phyloP scores from a whole-genome alignment of 2,329 filamentous ascomycete species.

The Apiospora phragmitis region DNA sequence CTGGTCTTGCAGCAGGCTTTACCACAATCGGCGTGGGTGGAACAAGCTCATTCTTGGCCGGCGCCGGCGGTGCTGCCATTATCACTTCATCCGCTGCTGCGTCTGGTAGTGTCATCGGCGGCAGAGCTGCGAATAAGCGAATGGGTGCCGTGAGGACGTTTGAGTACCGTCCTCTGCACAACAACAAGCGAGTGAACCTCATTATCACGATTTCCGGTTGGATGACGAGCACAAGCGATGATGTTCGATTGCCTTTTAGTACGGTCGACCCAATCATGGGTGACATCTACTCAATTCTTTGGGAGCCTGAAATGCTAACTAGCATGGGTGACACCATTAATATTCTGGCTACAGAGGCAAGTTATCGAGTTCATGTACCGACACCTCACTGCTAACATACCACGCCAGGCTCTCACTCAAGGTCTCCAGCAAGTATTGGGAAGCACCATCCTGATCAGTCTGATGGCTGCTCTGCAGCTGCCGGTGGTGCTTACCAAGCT shows the following conservation, averaged over 20 bases:
- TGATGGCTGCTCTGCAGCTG: constrained; percentile 93
- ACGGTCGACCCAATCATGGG: constrained; percentile 98
- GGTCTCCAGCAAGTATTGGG: constrained; percentile 93
- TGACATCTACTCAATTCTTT: constrained; percentile 93
- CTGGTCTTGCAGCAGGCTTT: constrained; percentile 89
- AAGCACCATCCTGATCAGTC: constrained; percentile 79
- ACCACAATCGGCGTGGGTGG: constrained; percentile 92
- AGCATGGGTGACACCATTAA: constrained; percentile 99
- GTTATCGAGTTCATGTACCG: constrained; percentile 32
- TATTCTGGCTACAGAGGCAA: constrained; percentile 92
- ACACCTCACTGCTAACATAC: constrained; percentile 27
- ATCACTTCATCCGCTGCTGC: constrained; percentile 89
- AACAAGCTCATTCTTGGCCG: constrained; percentile 85
- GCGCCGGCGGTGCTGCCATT: constrained; percentile 87
- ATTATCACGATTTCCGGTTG: constrained; percentile 95
- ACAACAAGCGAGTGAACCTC: constrained; percentile 95
- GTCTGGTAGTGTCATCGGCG: constrained; percentile 83
- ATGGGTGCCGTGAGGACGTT: constrained; percentile 95
- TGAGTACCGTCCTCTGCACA: constrained; percentile 93
- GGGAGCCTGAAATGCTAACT: constrained; percentile 97
- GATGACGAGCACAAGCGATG: constrained; percentile 98
- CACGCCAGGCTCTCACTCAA: constrained; percentile 79
- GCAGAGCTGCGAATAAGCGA: constrained; percentile 79
- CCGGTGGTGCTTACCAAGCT: constrained; percentile 92
- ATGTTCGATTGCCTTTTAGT: constrained; percentile 92